Conservation (phyloP, 495 filamentous ascomycete species). For the Trichoderma orchidacearum region DNA sequence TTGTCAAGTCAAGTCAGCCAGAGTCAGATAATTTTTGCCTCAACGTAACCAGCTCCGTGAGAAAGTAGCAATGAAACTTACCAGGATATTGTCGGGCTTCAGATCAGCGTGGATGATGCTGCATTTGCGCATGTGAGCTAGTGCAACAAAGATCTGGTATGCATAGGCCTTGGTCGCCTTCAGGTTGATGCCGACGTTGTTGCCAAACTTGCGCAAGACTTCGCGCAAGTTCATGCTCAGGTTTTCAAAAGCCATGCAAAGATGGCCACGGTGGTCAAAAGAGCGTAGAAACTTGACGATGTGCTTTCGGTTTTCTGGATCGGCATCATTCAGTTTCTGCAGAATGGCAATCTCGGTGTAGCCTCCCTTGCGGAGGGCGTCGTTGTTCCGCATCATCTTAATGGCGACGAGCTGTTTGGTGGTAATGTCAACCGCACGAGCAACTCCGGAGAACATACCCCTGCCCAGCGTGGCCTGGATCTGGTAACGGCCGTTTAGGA, state of each 20-base stretch:
- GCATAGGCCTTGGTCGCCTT: slow-evolving; percentile 77
- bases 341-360: slow-evolving; percentile 88
- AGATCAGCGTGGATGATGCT: slow-evolving; percentile 91
- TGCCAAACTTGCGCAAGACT: slow-evolving; percentile 93
- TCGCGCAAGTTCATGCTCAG: slow-evolving; percentile 86
- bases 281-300: slow-evolving; percentile 71
- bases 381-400: slow-evolving; percentile 90
- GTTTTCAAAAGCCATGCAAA: slow-evolving; percentile 96
- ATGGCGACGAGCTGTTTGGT: slow-evolving; percentile 65
- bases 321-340: slow-evolving; percentile 64
- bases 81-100: slow-evolving; percentile 93
- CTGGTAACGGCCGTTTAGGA: slow-evolving; percentile 79
- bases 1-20: neutral
- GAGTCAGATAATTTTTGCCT: no score
- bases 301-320: slow-evolving; percentile 86
- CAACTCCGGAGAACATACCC: slow-evolving; percentile 94
- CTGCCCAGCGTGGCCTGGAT: slow-evolving; percentile 78
- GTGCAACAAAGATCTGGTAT: slow-evolving; percentile 82
- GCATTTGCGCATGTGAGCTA: slow-evolving; percentile 76
- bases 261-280: slow-evolving; percentile 89
- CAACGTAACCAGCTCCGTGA: no score
- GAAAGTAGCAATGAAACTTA: slow-evolving; percentile 11
- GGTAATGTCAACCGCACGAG: slow-evolving; percentile 69
- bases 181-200: slow-evolving; percentile 80
- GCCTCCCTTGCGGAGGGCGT: slow-evolving; percentile 87